These are phyloP conservation scores for Paramecium pentaurelia DNA, from an alignment of 73 alveolate species.

Conservation along the genomic window DNA sequence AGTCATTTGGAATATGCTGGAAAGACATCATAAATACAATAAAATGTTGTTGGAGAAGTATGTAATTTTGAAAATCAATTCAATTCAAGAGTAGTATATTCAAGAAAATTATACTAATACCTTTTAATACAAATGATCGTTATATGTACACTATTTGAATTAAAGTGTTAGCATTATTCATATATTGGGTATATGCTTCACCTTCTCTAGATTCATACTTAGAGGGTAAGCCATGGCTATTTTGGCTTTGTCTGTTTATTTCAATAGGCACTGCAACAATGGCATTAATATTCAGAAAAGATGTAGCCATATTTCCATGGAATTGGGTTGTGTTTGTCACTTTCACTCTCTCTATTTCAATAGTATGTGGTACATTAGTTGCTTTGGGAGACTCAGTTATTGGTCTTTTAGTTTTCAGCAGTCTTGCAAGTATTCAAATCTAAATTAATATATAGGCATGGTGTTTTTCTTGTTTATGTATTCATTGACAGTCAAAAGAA, in stretches of 20 bases:
- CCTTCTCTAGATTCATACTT: not conserved
- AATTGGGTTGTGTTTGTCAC: not conserved
- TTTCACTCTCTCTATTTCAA: not conserved
- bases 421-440: slow-evolving; percentile 11
- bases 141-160: not conserved
- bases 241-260: not conserved
- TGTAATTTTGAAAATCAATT: slow-evolving; percentile 8
- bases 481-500: slow-evolving; percentile 17
- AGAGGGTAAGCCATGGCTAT: not conserved
- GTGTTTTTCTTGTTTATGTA: slow-evolving; percentile 1
- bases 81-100: not conserved
- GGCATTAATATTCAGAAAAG: not conserved
- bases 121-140: not conserved
- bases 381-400: slow-evolving; percentile 7
- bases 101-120: not conserved
- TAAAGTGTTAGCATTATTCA: not conserved
- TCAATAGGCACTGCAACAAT: not conserved
- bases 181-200: not conserved
- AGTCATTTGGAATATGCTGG: not conserved
- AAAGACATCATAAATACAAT: not conserved
- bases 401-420: slow-evolving; percentile 5
- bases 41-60: not conserved
- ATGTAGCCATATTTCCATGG: not conserved
- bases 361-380: not conserved
- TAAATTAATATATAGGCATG: not conserved